Percentiles rank a stretch among this genome's conserved stretches.
These are phyloP conservation scores for Saururus chinensis DNA, from an alignment of 164 flowering plant genomes.

Conservation along the genomic window DNA sequence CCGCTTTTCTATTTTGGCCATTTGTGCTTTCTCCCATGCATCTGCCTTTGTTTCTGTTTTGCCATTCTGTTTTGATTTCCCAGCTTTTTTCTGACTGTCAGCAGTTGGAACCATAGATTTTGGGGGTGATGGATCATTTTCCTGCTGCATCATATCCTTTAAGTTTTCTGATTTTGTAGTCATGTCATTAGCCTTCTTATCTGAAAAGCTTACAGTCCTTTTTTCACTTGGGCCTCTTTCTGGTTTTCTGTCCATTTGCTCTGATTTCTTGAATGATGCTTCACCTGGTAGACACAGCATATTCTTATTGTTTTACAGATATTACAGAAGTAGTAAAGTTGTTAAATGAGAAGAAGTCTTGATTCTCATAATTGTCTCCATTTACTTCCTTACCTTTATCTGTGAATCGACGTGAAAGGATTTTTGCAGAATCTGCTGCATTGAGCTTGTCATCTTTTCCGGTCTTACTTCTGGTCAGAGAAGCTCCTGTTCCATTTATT, in stretches of 20 bases:
- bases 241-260: constrained; percentile 13
- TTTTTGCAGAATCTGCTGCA: constrained; percentile 10
- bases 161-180: background rate
- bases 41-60: constrained; percentile 26
- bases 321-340: background rate
- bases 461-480: constrained; percentile 18
- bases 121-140: constrained; percentile 4
- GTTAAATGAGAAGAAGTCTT: background rate
- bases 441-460: constrained; percentile 13
- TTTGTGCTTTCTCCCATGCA: constrained; percentile 51
- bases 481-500: constrained; percentile 4
- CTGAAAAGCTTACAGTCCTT: constrained; percentile 18
- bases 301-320: background rate
- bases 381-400: constrained; percentile 18
- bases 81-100: constrained; percentile 4
- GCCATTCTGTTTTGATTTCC: constrained; percentile 4
- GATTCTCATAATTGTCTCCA: background rate
- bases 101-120: constrained; percentile 7
- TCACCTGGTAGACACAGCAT: constrained; percentile 19
- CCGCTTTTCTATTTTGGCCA: constrained; percentile 41
- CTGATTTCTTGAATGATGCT: constrained; percentile 20
- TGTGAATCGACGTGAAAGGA: constrained; percentile 11
- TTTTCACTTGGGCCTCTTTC: constrained; percentile 18
- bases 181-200: background rate
- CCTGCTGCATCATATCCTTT: background rate